Evolutionary conservation across 192 early-diverging fungal species (phyloP), one percentile per base, ranked within the genome.

Genomic region (Backusella luteola): DNA sequence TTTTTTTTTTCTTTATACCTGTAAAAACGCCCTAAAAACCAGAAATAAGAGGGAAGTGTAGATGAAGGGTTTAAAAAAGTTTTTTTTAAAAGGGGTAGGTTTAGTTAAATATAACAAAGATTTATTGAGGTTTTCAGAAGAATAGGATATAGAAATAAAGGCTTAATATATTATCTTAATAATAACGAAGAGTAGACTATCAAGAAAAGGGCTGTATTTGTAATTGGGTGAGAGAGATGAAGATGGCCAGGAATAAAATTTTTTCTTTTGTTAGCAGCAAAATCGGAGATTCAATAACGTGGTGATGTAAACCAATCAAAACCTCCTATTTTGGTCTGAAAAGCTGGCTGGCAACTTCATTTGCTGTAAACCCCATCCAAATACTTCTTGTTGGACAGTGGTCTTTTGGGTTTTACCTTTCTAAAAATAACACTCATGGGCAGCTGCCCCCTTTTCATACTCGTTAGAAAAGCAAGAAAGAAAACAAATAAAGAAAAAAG

Each of bases 21-120:
- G 34, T 66, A 63, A 69, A 63, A 59, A 77, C 76, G 68, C 76
- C 69, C 38, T 59, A 71, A 77, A 77, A 32, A 71, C 69, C 23
- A 49, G 67, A 76, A 76, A 69, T 66, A 69, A 76, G 46, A 34
- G 44, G 29, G 32, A 35, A 26, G 66, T 26, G 23, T 38, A 42
- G 69, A 68, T 68, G 67, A 68, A 32, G 67, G 67, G 29, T 35
- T 36, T 68, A 36, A 34, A 68, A 68, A 34, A 17, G 4, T 19
- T 35, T 34, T 68, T 34, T 68, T 35, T 66, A 12, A 29, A 32
- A 17, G 36, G 56, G 73, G 15, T 6, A 32, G 32, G n/a, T 11
- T 34, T 75, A 59, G 35, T 38, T 32, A 36, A 75, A 42, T 21
- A 42, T n/a, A 66, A 34, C 11, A 38, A 29, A 17, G 21, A 12